phyloP scores from a whole-genome alignment of 495 filamentous ascomycete genomes.

The Penicillium daleae region DNA sequence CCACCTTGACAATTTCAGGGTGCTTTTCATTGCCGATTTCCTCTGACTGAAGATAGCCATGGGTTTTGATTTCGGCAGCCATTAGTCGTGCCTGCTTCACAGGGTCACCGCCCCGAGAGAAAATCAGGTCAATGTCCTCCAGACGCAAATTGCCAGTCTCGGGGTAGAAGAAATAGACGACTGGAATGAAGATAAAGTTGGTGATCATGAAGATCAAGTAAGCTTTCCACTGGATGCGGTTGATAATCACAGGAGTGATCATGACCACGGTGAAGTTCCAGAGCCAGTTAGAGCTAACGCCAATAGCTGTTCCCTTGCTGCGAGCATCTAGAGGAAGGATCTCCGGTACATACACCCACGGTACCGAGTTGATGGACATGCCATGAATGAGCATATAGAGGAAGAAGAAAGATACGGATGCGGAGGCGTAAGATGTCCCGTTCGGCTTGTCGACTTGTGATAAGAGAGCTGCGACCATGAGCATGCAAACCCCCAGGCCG shows the following conservation, averaged over 20 bases:
- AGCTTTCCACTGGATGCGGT: conserved; percentile 58
- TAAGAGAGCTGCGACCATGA: too few relatives aligned
- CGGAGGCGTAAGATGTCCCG: conserved; percentile 38
- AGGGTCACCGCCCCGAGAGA: conserved; percentile 21
- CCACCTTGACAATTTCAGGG: conserved; percentile 10
- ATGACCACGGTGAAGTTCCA: conserved; percentile 64
- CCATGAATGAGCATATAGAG: conserved; percentile 39
- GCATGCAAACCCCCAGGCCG: conserved; percentile 24
- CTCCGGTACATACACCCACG: conserved; percentile 52
- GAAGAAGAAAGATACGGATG: conserved; percentile 56
- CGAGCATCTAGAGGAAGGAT: conserved; percentile 48
- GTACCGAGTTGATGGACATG: conserved; percentile 31
- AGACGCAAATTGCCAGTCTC: conserved; percentile 51
- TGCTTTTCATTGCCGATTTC: conserved; percentile 6
- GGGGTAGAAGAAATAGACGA: conserved; percentile 50
- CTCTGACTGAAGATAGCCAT: too few relatives aligned
- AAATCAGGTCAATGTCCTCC: conserved; percentile 42
- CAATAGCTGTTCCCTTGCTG: conserved; percentile 37
- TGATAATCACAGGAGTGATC: conserved; percentile 60
- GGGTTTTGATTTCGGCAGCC: too few relatives aligned
- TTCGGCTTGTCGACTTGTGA: conserved; percentile 1
- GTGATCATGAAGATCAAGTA: conserved; percentile 64
- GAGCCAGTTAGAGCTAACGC: conserved; percentile 30
- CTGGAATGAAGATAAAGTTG: conserved; percentile 52
- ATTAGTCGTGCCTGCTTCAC: too few relatives aligned